Evolutionary conservation across 2,329 filamentous ascomycete genomes (phyloP), one percentile per base, ranked within the genome.

Genomic region (Pseudogymnoascus sp.): DNA sequence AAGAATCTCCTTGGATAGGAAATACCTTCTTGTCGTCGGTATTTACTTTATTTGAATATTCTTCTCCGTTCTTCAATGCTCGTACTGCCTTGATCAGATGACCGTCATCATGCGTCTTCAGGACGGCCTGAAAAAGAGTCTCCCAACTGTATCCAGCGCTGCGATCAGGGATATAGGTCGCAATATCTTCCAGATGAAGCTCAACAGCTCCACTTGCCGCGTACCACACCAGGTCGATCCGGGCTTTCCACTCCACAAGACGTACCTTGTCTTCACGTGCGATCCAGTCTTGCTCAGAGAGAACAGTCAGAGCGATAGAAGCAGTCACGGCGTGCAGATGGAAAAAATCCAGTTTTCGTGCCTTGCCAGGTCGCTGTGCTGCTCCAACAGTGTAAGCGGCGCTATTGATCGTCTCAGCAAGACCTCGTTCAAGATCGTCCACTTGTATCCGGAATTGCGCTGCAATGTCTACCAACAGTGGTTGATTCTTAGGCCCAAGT

Each of bases 201-300:
- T 81, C 75, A 1, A 90, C 86, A 3, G 80, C 81, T 4, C 81
- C 82, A n/a, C 87, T 80, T 1, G 86, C 88, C 0, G 86, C 82
- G 72, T 93, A 96, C 74, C 90, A 79, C 6, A 86, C 70, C 6
- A 96, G 76, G 72, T 93, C 89, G 68, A 86, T 76, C 47, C 91
- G 83, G 63, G 87, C 88, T 74, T 95, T 96, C 84, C 86, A 92
- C 74, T 93, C 89, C 5, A 96, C 79, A 0, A 96, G 76, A 8
- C 89, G 84, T 10, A 80, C 78, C 72, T 92, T 92, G 61, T 78
- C 77, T 13, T 79, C 77, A 0, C 75, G 70, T 0, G 83, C 78
- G 61, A 91, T 79, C 83, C 83, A 93, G 42, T 78, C 68, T 67
- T 80, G 80, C n/a, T 76, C 76, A 70, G 85, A 80, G 71, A 96